A percentile compares a stretch with the other conserved stretches of the same genome.
phyloP scores from a whole-genome alignment of 441 rosid genomes.

The Sinapis alba region DNA sequence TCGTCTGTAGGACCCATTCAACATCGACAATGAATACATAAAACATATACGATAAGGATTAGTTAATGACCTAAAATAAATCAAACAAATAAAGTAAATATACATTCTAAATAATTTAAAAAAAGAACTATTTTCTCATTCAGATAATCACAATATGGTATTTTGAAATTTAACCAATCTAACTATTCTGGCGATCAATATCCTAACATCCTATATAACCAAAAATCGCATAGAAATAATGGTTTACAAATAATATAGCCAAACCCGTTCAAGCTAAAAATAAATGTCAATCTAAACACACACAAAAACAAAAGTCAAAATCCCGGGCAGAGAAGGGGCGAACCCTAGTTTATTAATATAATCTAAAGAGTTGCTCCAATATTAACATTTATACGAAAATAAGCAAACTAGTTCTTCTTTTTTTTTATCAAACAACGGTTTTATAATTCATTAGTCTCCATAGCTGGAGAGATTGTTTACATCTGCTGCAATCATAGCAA shows the following conservation, averaged over 20 bases:
- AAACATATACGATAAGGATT: background rate
- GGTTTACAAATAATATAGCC: background rate
- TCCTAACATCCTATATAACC: background rate
- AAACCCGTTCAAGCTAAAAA: background rate
- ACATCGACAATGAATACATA: background rate
- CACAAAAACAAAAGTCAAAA: no score
- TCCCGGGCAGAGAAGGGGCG: background rate
- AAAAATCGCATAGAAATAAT: background rate
- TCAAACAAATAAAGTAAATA: background rate
- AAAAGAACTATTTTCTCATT: no score
- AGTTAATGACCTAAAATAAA: background rate
- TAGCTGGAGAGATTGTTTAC: no score
- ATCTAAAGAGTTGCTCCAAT: constrained; percentile 6
- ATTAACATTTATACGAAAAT: background rate
- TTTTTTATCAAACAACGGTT: no score
- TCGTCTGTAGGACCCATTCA: constrained; percentile 28
- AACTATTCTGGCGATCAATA: background rate
- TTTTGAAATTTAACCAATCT: no score
- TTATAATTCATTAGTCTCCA: no score
- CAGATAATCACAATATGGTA: background rate
- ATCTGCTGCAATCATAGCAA: no score
- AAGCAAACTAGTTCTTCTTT: no score
- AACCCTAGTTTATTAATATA: background rate
- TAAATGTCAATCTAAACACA: background rate
- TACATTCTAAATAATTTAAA: no score